These are phyloP conservation scores for Dendrobium catenatum DNA, from an alignment of 106 monocot species.

Conservation along the genomic window DNA sequence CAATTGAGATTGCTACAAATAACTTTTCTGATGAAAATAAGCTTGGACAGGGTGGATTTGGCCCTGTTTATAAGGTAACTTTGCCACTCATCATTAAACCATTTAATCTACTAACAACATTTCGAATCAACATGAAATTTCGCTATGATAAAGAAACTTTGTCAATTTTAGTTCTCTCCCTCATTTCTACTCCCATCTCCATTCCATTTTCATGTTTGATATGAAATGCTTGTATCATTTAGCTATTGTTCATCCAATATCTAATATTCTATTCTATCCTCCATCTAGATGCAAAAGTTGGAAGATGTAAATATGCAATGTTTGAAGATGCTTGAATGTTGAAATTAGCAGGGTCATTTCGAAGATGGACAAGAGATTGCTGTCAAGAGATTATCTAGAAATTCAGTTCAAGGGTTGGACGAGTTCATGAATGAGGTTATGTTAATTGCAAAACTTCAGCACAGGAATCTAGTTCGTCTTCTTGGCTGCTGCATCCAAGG, in stretches of 20 bases:
- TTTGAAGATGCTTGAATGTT: background rate
- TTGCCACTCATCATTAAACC: no score
- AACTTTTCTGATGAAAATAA: constrained; percentile 19
- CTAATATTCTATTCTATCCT: no score
- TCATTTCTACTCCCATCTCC: no score
- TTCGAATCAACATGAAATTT: no score
- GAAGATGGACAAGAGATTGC: constrained; percentile 23
- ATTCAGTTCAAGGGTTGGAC: constrained; percentile 15
- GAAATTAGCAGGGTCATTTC: constrained; percentile 9
- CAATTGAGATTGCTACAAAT: constrained; percentile 15
- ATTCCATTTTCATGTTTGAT: no score
- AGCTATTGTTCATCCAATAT: no score
- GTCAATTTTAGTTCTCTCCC: no score
- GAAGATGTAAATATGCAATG: background rate
- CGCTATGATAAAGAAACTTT: no score
- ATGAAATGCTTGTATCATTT: no score
- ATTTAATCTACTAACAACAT: no score
- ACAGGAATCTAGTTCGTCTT: constrained; percentile 24
- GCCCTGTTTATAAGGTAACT: constrained; percentile 24
- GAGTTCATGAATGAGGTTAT: constrained; percentile 27
- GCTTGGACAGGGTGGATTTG: constrained; percentile 25
- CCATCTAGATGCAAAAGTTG: no score
- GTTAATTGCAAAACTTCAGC: constrained; percentile 27
- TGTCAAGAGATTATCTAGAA: constrained; percentile 22
- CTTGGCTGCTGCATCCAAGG: constrained; percentile 22